A percentile compares a stretch with the other conserved stretches of the same genome.
Evolutionary conservation across 2,329 filamentous ascomycete genomes (phyloP).

Genomic region (Ophiostoma tasmaniense): DNA sequence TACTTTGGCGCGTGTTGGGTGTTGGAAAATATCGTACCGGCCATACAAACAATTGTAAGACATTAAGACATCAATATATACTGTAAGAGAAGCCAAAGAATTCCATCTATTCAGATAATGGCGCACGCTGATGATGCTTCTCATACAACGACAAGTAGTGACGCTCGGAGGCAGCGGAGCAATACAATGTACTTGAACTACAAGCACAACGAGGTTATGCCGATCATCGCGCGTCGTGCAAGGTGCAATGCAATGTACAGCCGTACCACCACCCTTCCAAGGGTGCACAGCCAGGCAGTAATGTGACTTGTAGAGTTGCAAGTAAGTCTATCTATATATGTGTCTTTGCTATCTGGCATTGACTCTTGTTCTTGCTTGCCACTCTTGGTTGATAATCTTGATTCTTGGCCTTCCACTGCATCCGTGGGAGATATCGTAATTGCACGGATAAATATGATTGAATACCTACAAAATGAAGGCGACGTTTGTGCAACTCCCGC

Average conservation of each 20-base stretch:
- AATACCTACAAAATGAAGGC: not conserved
- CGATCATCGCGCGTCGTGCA: slow-evolving; percentile 3
- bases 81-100: too few species aligned
- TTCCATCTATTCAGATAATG: not conserved
- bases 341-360: not conserved
- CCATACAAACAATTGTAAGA: too few species aligned
- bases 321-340: not conserved
- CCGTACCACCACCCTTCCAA: not conserved
- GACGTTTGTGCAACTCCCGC: not conserved
- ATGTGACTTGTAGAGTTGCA: not conserved
- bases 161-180: not conserved
- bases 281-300: not conserved
- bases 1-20: too few species aligned
- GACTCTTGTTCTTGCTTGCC: not conserved
- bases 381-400: not conserved
- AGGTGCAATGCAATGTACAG: not conserved
- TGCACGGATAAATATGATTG: not conserved
- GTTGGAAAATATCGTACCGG: too few species aligned
- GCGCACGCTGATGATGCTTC: not conserved
- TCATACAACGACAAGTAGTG: too few species aligned
- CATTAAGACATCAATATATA: too few species aligned
- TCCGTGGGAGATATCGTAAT: not conserved
- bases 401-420: not conserved
- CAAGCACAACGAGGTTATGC: not conserved
- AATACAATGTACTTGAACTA: not conserved